Conservation (phyloP, 2,329 filamentous ascomycete genomes). For the Diaporthe sp. region DNA sequence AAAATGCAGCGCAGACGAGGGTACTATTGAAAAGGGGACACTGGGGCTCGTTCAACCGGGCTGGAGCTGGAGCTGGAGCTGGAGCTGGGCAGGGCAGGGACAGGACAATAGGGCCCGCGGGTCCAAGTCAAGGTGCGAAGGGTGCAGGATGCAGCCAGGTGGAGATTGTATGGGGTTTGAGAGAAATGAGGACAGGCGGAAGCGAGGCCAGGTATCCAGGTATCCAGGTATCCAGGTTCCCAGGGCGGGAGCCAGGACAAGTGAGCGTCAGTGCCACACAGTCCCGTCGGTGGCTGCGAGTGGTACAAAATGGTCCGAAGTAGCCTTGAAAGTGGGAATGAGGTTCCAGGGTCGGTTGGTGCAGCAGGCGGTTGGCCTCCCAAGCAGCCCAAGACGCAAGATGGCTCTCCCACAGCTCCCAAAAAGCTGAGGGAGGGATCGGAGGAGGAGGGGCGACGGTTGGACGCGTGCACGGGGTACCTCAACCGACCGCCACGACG, state of each 20-base stretch:
- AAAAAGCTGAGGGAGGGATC: neutral
- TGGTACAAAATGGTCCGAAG: conserved; percentile 11
- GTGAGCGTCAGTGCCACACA: conserved; percentile 11
- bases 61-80: conserved; percentile 25
- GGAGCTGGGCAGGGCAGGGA: neutral
- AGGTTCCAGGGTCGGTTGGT: conserved; percentile 5
- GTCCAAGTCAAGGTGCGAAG: conserved; percentile 23
- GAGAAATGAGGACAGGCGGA: conserved; percentile 38
- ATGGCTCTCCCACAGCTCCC: neutral
- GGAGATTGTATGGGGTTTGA: conserved; percentile 38
- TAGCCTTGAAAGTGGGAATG: conserved; percentile 24
- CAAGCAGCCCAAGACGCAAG: neutral
- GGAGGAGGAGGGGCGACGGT: neutral
- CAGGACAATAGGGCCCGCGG: conserved; percentile 20
- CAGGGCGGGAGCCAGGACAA: conserved; percentile 10
- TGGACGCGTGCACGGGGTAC: conserved; percentile 7
- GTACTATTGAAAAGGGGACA: conserved; percentile 38
- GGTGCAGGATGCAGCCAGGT: conserved; percentile 39
- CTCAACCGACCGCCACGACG: conserved; percentile 12
- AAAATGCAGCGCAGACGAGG: conserved; percentile 36
- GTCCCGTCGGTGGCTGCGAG: neutral
- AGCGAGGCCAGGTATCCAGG: conserved; percentile 38
- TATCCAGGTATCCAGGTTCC: conserved; percentile 1
- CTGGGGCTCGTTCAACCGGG: conserved; percentile 26
- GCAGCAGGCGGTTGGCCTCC: conserved; percentile 13